These are phyloP conservation scores for Clonostachys byssicola DNA, from an alignment of 2,329 filamentous ascomycete species.

Conservation along the genomic window DNA sequence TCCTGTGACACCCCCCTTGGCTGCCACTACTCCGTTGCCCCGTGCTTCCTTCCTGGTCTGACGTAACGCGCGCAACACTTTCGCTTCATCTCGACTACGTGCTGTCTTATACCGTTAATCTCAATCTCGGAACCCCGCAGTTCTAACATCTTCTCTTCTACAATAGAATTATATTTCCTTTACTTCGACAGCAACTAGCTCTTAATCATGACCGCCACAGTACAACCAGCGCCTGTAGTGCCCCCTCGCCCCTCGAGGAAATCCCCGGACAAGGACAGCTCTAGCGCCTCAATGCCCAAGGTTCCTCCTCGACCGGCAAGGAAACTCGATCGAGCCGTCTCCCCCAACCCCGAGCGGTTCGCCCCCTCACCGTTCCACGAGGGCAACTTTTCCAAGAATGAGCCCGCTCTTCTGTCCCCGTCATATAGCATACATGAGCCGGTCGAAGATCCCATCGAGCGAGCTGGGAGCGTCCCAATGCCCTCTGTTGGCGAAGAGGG, in stretches of 20 bases:
- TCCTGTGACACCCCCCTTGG: too few relatives aligned
- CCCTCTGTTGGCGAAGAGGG: constrained; percentile 89
- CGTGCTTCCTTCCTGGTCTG: too few relatives aligned
- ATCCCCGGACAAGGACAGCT: constrained; percentile 36
- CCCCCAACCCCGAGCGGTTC: constrained; percentile 73
- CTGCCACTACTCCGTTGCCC: too few relatives aligned
- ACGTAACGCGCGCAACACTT: neutral
- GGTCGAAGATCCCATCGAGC: constrained; percentile 41
- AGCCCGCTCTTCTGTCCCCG: constrained; percentile 21
- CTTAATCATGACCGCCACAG: constrained; percentile 28
- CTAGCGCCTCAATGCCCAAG: constrained; percentile 47
- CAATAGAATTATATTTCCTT: constrained; percentile 1
- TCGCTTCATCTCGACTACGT: neutral
- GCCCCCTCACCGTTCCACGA: constrained; percentile 85
- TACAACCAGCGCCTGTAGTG: constrained; percentile 45
- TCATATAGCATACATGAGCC: constrained; percentile 22
- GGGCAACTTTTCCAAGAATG: constrained; percentile 44
- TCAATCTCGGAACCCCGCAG: neutral
- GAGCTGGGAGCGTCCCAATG: constrained; percentile 74
- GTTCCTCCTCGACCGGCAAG: constrained; percentile 75
- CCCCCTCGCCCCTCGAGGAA: constrained; percentile 52
- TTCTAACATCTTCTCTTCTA: constrained; percentile 4
- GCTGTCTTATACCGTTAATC: too few relatives aligned
- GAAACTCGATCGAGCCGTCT: constrained; percentile 69
- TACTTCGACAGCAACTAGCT: neutral